A percentile compares a stretch with the other conserved stretches of the same genome.
These are phyloP conservation scores for Leccinum fibrillosum DNA, from an alignment of 768 basidiomycete species.

Conservation along the genomic window DNA sequence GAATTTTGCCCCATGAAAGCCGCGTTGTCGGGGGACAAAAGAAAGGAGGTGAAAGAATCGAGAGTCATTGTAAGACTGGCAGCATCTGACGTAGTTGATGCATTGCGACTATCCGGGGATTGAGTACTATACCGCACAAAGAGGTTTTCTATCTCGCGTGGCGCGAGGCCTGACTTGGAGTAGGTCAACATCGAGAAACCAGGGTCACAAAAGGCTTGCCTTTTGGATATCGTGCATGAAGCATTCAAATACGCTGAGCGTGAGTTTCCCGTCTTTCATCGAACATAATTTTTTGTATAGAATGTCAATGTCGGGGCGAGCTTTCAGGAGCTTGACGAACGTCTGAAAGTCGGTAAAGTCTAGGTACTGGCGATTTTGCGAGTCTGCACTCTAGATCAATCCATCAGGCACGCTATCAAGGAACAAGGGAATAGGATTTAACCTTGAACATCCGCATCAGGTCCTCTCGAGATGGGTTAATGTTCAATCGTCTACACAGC, in stretches of 20 bases:
- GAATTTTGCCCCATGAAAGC: constrained; percentile 51
- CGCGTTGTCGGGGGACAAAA: constrained; percentile 76
- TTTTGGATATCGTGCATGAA: constrained; percentile 56
- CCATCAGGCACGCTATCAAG: neutral
- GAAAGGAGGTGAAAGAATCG: constrained; percentile 73
- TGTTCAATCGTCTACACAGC: constrained; percentile 69
- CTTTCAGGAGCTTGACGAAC: constrained; percentile 80
- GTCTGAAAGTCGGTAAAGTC: constrained; percentile 77
- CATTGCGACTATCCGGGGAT: neutral
- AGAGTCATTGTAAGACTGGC: constrained; percentile 38
- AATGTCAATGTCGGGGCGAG: constrained; percentile 75
- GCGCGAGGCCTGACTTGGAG: constrained; percentile 34
- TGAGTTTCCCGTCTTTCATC: constrained; percentile 31
- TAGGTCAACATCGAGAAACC: constrained; percentile 11
- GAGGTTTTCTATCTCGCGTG: constrained; percentile 32
- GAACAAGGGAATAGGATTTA: neutral
- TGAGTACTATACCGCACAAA: constrained; percentile 36
- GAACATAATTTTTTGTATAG: constrained; percentile 49
- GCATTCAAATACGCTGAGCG: constrained; percentile 39
- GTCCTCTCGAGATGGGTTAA: constrained; percentile 52
- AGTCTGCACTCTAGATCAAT: constrained; percentile 57
- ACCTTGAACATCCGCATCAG: constrained; percentile 54
- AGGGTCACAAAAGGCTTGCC: constrained; percentile 29
- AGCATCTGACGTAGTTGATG: constrained; percentile 2
- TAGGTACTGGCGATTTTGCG: constrained; percentile 51